Evolutionary conservation across 495 filamentous ascomycete species (phyloP), one percentile per base, ranked within the genome.

Genomic region (Cetradonia linearis): DNA sequence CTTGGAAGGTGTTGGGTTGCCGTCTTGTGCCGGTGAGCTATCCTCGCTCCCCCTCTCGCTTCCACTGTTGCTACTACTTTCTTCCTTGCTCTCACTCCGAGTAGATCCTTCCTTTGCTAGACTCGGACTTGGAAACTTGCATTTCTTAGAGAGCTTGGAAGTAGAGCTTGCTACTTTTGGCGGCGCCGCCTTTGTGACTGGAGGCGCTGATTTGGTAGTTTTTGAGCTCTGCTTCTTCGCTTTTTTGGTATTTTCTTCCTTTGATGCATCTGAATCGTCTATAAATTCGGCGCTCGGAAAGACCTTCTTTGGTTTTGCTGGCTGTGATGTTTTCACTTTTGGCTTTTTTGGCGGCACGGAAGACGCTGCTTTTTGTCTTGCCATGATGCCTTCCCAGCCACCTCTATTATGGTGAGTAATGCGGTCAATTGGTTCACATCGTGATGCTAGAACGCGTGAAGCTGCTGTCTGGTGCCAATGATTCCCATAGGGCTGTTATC

Each of bases 401-500:
- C 16, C 58, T 53, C n/a, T 31, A 31, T 40, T 3, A 7, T 10
- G n/a, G 47, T 37, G 1, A 36, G 27, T 16, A 14, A 16, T 5
- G 18, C n/a, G 23, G 38, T 60, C 5, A 30, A 33, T 60, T 38
- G 38, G n/a, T 10, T 40, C 14, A 14, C 2, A 13, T 20, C 14
- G 3, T 18, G 36, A 9, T 18, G 9, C 25, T 34, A 20, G 16
- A 23, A 10, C 31, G 20, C 27, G 27, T 30, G 25, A 4, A 27
- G 54, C 33, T 6, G 55, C 23, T 58, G 46, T 16, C 13, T 33
- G 47, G 27, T 48, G 20, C 27, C 38, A 38, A 16, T 27, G n/a
- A n/a, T 59, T 40, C 16, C 34, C 37, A 9, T 60, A 60, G 31
- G 58, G 47, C 47, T 57, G 55, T 60, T 60, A 60, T 60, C 58